These are phyloP conservation scores for Rhinocladiella similis DNA, from an alignment of 2,329 filamentous ascomycete genomes.

Conservation along the genomic window DNA sequence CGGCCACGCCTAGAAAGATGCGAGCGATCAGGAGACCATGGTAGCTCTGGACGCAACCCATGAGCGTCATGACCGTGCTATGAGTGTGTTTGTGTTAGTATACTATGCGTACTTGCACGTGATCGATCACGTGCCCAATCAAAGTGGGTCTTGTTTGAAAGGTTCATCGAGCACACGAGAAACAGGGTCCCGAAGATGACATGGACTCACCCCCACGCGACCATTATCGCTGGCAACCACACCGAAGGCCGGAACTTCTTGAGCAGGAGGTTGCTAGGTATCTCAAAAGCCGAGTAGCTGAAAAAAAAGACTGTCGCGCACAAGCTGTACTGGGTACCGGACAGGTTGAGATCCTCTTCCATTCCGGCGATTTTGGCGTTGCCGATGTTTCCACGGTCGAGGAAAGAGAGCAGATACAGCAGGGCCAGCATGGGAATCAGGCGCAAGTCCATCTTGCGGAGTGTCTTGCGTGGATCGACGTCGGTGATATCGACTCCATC, in stretches of 20 bases:
- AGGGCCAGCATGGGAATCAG: conserved; percentile 42
- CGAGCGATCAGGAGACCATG: conserved; percentile 19
- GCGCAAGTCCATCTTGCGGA: conserved; percentile 40
- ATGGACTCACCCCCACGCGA: not conserved
- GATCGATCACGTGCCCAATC: no score
- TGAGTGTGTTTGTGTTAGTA: not conserved
- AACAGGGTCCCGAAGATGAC: no score
- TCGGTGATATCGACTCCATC: conserved; percentile 17
- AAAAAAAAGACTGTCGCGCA: conserved; percentile 58
- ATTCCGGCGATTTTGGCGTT: conserved; percentile 71
- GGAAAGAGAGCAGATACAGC: conserved; percentile 69
- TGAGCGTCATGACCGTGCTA: not conserved
- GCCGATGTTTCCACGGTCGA: conserved; percentile 65
- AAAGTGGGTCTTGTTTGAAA: no score
- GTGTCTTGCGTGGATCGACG: conserved; percentile 14
- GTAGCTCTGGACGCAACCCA: conserved; percentile 14
- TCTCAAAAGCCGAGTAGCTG: not conserved
- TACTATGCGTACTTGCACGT: no score
- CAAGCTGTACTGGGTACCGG: conserved; percentile 44
- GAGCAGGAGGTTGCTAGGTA: not conserved
- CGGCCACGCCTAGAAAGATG: conserved; percentile 25
- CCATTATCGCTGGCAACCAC: not conserved
- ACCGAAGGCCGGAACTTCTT: not conserved
- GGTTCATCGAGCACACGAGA: no score
- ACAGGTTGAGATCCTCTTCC: conserved; percentile 51